Evolutionary conservation across 805 yeast genomes (phyloP), one percentile per base, ranked within the genome.

Genomic region (Hanseniaspora thailandica): DNA sequence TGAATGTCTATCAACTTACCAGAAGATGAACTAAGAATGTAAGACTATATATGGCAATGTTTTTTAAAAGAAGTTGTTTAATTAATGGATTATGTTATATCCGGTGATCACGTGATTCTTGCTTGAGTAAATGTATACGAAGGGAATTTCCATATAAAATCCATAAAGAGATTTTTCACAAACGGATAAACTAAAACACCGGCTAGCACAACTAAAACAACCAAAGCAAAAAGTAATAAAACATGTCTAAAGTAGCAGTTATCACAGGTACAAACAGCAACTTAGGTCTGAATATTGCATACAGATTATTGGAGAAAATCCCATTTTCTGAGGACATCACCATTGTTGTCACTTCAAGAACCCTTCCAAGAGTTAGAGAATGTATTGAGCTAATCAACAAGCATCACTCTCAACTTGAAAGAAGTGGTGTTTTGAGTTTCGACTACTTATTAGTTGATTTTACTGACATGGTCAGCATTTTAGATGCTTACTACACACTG

Each of bases 391-490:
- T 68, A 45, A 78, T 87, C 55, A 75, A 79, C 55, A 62, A 67
- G 7, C 75, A 73, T 63, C 73, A 66, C 3, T 63, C 64, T 4
- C 67, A 66, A 45, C 55, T 62, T 3, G 60, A 68, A n/a, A 73
- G 86, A 45, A 64, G 69, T 1, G 84, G 81, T 0, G 70, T 73
- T 28, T 74, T 88, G 5, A 94, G 86, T 62, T 90, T 82, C 62
- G 98, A 93, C 68, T 93, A 93, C 61, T 62, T 89, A 1, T 69
- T 93, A 47, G 80, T 93, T n/a, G 97, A 93, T 64, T 88, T 90
- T 65, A 76, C 89, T 12, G 79, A 85, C 61, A 87, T 89, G 96
- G 82, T 86, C 9, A 85, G 96, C 1, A 77, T 89, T 13, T 69
- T 86, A 28, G 74, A 76, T 26, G 96, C 95, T 0, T 77, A 78